Evolutionary conservation across 768 basidiomycete species (phyloP).

Genomic region (Phlebiopsis flavidoalba): DNA sequence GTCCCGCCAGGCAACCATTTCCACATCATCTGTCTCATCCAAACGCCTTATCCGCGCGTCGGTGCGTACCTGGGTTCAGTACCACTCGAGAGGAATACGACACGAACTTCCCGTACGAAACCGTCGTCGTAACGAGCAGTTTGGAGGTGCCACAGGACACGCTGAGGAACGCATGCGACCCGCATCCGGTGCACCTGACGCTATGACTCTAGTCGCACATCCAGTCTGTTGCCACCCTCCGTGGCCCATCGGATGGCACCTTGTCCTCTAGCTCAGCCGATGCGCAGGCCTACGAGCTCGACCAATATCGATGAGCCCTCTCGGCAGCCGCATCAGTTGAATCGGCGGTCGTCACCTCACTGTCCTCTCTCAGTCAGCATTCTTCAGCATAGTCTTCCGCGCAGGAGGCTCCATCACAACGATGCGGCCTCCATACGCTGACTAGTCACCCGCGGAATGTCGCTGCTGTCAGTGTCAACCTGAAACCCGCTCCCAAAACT

Average conservation of each 20-base stretch:
- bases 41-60: conserved; percentile 21
- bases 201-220: not conserved
- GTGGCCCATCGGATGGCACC: too few species aligned
- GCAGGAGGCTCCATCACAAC: conserved; percentile 30
- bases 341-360: conserved; percentile 40
- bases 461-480: conserved; percentile 16
- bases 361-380: too few species aligned
- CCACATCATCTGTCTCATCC: conserved; percentile 15
- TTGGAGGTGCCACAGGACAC: conserved; percentile 10
- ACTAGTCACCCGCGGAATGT: conserved; percentile 32
- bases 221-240: conserved; percentile 11
- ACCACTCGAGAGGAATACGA: conserved; percentile 35
- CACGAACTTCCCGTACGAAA: conserved; percentile 17
- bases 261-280: too few species aligned
- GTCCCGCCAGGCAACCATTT: conserved; percentile 19
- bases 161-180: conserved; percentile 34
- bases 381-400: conserved; percentile 27
- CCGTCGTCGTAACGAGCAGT: not conserved
- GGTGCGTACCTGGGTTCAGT: conserved; percentile 58
- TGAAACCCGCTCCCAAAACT: too few species aligned
- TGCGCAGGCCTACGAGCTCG: not conserved
- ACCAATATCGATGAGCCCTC: not conserved
- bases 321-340: not conserved
- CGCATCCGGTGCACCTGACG: conserved; percentile 30
- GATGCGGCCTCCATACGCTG: conserved; percentile 33